A percentile compares a stretch with the other conserved stretches of the same genome.
Conservation (phyloP, 805 yeast species). For the Saccharomycopsis malanga region DNA sequence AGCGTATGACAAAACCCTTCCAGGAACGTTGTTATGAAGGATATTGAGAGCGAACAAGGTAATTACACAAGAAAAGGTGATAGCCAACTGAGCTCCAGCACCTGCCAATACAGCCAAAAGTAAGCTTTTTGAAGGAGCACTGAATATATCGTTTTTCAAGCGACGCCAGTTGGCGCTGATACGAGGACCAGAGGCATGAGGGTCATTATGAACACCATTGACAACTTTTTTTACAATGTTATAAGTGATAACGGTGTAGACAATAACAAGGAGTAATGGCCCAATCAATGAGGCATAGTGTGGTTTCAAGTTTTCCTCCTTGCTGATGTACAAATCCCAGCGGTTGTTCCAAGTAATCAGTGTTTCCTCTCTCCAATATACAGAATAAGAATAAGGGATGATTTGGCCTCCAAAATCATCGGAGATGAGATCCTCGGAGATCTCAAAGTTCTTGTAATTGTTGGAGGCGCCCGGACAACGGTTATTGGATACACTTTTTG, state of each 20-base stretch:
- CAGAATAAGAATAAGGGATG: conserved; percentile 77
- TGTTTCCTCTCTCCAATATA: conserved; percentile 80
- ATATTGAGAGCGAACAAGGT: conserved; percentile 50
- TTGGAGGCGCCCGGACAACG: conserved; percentile 71
- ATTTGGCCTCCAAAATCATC: conserved; percentile 20
- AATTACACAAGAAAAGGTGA: conserved; percentile 57
- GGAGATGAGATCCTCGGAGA: conserved; percentile 33
- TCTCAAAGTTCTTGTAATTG: conserved; percentile 44
- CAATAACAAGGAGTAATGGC: conserved; percentile 55
- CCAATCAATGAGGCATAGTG: conserved; percentile 77
- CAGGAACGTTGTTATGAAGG: conserved; percentile 59
- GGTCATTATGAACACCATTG: conserved; percentile 22
- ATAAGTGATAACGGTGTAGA: conserved; percentile 54
- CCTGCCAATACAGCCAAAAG: conserved; percentile 54
- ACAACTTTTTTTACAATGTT: conserved; percentile 37
- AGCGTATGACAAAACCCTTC: conserved; percentile 58
- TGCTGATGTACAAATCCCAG: conserved; percentile 65
- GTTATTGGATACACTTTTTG: conserved; percentile 59
- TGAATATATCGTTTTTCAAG: conserved; percentile 46
- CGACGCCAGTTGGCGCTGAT: conserved; percentile 41
- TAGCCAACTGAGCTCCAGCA: conserved; percentile 66
- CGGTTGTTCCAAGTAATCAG: conserved; percentile 58
- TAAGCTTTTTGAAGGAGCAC: conserved; percentile 42
- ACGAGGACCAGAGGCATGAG: conserved; percentile 24
- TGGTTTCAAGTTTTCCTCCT: conserved; percentile 46